A percentile compares a stretch with the other conserved stretches of the same genome.
Evolutionary conservation across 2,329 filamentous ascomycete species (phyloP).

Genomic region (Calonectria naviculata): DNA sequence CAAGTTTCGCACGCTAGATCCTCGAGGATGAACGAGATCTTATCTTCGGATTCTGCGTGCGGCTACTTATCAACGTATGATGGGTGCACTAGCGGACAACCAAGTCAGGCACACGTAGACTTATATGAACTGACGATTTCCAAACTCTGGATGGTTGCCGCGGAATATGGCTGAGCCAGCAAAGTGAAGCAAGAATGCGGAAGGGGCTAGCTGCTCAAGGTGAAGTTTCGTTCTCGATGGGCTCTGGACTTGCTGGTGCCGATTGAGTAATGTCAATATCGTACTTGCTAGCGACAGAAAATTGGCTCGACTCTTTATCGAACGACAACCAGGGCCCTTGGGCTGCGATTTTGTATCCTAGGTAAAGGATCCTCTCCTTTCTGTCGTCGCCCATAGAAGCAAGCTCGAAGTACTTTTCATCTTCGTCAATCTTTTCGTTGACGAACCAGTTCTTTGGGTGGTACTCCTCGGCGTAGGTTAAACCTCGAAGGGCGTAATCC

Average conservation of each 20-base stretch:
- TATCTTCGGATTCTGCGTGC: too few relatives aligned
- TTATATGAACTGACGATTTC: too few relatives aligned
- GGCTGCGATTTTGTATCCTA: slow-evolving; percentile 61
- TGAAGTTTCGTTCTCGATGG: background rate
- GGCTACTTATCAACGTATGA: too few relatives aligned
- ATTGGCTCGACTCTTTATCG: slow-evolving; percentile 49
- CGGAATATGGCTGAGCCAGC: too few relatives aligned
- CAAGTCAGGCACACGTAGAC: too few relatives aligned
- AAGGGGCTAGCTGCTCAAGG: background rate
- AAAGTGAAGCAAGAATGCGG: background rate
- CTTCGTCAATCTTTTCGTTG: slow-evolving; percentile 70
- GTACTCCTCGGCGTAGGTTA: slow-evolving; percentile 69
- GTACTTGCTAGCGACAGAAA: slow-evolving; percentile 51
- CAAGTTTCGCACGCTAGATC: too few relatives aligned
- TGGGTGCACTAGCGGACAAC: too few relatives aligned
- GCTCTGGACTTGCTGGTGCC: background rate
- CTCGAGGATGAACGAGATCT: too few relatives aligned
- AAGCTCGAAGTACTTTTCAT: slow-evolving; percentile 73
- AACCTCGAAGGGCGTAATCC: slow-evolving; percentile 74
- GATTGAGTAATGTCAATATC: slow-evolving; percentile 40
- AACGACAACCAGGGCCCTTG: slow-evolving; percentile 58
- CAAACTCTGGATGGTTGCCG: too few relatives aligned
- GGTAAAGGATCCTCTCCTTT: slow-evolving; percentile 68
- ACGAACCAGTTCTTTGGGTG: slow-evolving; percentile 70
- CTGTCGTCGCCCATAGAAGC: slow-evolving; percentile 68